Percentiles rank a stretch among this genome's conserved stretches.
Evolutionary conservation across 768 basidiomycete species (phyloP).

Genomic region (Pulveroboletus sp.): DNA sequence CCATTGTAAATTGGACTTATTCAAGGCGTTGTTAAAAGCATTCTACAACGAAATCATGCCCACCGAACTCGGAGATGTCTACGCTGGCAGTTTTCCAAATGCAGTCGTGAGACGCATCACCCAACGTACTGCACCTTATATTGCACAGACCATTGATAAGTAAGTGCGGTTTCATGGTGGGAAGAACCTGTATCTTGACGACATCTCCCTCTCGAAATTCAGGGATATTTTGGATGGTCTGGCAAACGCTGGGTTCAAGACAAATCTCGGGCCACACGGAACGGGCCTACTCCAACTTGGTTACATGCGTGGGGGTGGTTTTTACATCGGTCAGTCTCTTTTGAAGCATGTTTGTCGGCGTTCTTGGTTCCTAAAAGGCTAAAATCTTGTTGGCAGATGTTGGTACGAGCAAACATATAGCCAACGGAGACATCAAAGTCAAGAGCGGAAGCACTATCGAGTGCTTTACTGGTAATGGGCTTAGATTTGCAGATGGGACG

Average conservation of each 20-base stretch:
- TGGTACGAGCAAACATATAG: conserved; percentile 44
- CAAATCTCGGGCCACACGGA: conserved; percentile 32
- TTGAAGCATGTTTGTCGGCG: background rate
- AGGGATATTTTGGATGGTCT: conserved; percentile 40
- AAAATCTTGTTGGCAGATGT: conserved; percentile 21
- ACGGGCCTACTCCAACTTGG: conserved; percentile 32
- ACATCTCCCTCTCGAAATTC: background rate
- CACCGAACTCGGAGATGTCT: conserved; percentile 20
- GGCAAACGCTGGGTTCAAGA: conserved; percentile 36
- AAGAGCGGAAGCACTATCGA: conserved; percentile 40
- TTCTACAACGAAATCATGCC: conserved; percentile 20
- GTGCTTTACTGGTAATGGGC: conserved; percentile 29
- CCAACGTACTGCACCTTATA: conserved; percentile 16
- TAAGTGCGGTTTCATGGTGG: conserved; percentile 1
- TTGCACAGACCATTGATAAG: conserved; percentile 26
- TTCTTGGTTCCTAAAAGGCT: background rate
- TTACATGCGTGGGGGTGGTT: conserved; percentile 34
- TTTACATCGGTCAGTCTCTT: conserved; percentile 35
- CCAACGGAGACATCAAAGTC: conserved; percentile 51
- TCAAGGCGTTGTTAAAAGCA: background rate
- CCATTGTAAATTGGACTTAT: background rate
- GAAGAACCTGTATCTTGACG: background rate
- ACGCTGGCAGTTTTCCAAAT: conserved; percentile 14
- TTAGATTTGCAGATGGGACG: conserved; percentile 29
- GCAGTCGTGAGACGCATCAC: conserved; percentile 12